phyloP scores from a whole-genome alignment of 2,329 filamentous ascomycete genomes.

The Venturia nashicola region DNA sequence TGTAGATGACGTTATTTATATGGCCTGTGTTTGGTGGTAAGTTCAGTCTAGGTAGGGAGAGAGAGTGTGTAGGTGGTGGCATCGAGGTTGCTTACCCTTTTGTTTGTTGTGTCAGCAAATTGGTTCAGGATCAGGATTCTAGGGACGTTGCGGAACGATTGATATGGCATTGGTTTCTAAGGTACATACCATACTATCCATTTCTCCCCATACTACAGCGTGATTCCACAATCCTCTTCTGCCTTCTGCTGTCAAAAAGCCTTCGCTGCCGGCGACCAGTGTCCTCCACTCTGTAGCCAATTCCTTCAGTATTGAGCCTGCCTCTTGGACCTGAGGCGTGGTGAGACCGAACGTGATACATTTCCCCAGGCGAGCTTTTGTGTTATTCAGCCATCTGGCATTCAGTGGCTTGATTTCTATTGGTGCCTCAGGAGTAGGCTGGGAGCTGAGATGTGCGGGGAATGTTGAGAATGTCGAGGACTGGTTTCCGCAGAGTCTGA shows the following conservation, averaged over 20 bases:
- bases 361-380: conserved; percentile 55
- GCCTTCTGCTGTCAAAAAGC: conserved; percentile 54
- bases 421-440: background rate
- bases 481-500: background rate
- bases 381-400: conserved; percentile 56
- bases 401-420: background rate
- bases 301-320: conserved; percentile 45
- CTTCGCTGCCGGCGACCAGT: conserved; percentile 61
- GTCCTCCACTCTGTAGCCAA: conserved; percentile 58
- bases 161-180: background rate
- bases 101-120: background rate
- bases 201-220: conserved; percentile 72
- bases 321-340: conserved; percentile 43
- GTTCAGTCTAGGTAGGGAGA: background rate
- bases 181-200: conserved; percentile 33
- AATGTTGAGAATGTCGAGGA: background rate
- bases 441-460: background rate
- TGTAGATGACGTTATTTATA: conserved; percentile 79
- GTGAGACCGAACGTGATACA: conserved; percentile 63
- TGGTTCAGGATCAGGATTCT: background rate
- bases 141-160: background rate
- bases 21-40: conserved; percentile 41
- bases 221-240: conserved; percentile 53
- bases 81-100: background rate
- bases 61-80: background rate